Base-by-base conservation (phyloP, 2,329 filamentous ascomycete genomes). In the Xylariaceae sp. region DNA sequence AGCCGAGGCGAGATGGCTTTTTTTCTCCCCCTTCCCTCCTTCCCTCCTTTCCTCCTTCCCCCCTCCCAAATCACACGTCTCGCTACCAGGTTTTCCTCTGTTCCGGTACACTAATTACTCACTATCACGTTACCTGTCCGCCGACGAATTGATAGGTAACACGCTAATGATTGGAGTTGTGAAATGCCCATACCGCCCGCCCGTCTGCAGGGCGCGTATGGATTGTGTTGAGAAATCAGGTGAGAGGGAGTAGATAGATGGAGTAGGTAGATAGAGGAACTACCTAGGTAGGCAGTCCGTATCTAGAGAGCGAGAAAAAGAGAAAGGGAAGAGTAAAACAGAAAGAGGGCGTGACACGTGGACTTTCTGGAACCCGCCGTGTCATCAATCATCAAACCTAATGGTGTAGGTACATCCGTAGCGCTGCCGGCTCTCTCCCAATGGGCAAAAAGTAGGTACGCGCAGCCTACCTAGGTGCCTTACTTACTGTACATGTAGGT, bases 261-360 rank as follows among this genome's bases (percentile, higher is more conserved):
- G 19, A 19, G 19, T 19, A 19, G 19, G 19, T 19, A 19, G 19
- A 19, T 19, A 19, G 19, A 19, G 19, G 19, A 19, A 19, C 19
- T 19, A 19, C 19, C 19, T 19, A 19, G 19, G 19, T 19, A 19
- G 19, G 19, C 19, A 19, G 19, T 19, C 19, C 19, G 19, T 19
- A 2, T 19, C 19, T 19, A 19, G 58, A 60, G 27, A 27, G 19
- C 9, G 37, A 51, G 31, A 35, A 12, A 47, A 40, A 40, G 19
- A n/a, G n/a, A 29, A 7, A 19, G 32, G 12, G 26, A 34, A 39
- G 30, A 51, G 19, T 26, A 39, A 48, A 40, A 12, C 11, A 32
- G 34, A 42, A n/a, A 46, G 19, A 42, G 29, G 51, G 50, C 35
- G 57, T 62, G 62, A 65, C 65, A 67, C 64, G 65, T 68, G 63